A percentile compares a stretch with the other conserved stretches of the same genome.
Conservation (phyloP, 1,284 basidiomycete genomes). For the Heterobasidion irregulare region DNA sequence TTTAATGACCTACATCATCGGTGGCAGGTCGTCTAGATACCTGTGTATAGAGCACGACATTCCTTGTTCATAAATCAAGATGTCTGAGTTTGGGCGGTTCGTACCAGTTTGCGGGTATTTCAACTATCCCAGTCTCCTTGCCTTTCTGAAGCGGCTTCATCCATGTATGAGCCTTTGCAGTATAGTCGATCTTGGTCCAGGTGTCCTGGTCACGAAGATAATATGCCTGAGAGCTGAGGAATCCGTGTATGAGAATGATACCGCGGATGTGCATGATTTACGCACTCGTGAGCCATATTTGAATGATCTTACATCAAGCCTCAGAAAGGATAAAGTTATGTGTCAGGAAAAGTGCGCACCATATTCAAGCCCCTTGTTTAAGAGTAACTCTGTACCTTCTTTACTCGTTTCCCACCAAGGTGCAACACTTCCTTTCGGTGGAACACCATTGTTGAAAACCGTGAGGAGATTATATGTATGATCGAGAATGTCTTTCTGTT, state of each 20-base stretch:
- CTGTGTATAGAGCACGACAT: constrained; percentile 15
- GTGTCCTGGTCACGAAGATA: constrained; percentile 62
- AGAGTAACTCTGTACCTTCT: constrained; percentile 59
- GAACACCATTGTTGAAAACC: constrained; percentile 58
- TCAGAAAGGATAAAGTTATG: not conserved
- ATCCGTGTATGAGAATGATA: constrained; percentile 5
- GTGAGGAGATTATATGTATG: constrained; percentile 62
- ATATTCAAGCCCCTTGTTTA: constrained; percentile 72
- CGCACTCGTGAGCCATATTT: constrained; percentile 54
- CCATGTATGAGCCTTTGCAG: constrained; percentile 53
- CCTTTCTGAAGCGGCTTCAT: constrained; percentile 69
- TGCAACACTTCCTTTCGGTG: constrained; percentile 62
- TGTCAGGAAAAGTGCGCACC: constrained; percentile 27
- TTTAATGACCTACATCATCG: constrained; percentile 46
- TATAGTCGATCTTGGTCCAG: constrained; percentile 74
- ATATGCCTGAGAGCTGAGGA: constrained; percentile 56
- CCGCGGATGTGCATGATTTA: not conserved
- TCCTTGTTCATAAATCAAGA: not conserved
- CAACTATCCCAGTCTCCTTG: constrained; percentile 60
- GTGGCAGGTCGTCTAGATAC: constrained; percentile 63
- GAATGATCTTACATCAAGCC: constrained; percentile 45
- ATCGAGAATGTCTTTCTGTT: constrained; percentile 68
- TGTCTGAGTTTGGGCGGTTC: not conserved
- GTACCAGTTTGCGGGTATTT: constrained; percentile 69
- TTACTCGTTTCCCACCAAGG: constrained; percentile 78